Evolutionary conservation across 345 rosid species (phyloP).

Genomic region (Psidium friedrichsthalianum): DNA sequence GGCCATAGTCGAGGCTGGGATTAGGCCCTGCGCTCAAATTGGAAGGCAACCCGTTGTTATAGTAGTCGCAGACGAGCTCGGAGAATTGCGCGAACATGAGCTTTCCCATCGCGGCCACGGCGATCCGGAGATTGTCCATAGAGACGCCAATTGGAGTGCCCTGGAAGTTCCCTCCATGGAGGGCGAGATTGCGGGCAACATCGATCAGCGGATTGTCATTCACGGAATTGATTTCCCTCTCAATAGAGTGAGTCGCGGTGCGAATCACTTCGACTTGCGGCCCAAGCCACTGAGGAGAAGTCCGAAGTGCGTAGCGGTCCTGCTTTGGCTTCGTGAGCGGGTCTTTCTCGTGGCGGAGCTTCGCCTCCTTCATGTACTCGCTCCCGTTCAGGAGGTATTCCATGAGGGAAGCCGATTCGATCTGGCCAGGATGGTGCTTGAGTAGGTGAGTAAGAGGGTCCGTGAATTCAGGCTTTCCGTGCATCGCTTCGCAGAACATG

Average conservation of each 20-base stretch:
- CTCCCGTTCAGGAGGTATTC: slow-evolving; percentile 20
- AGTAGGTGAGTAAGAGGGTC: slow-evolving; percentile 37
- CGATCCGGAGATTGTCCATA: slow-evolving; percentile 43
- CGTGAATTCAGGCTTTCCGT: slow-evolving; percentile 31
- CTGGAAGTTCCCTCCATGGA: slow-evolving; percentile 50
- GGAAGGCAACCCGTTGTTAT: slow-evolving; percentile 47
- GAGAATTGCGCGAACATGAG: slow-evolving; percentile 47
- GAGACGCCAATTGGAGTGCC: slow-evolving; percentile 51
- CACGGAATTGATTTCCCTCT: slow-evolving; percentile 43
- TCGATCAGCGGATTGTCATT: slow-evolving; percentile 43
- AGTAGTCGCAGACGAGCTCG: slow-evolving; percentile 36
- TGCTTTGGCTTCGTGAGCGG: slow-evolving; percentile 40
- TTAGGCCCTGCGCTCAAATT: slow-evolving; percentile 36
- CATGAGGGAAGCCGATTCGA: slow-evolving; percentile 43
- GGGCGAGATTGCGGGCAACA: slow-evolving; percentile 23
- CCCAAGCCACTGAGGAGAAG: slow-evolving; percentile 57
- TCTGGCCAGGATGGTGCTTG: slow-evolving; percentile 49
- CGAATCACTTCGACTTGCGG: slow-evolving; percentile 42
- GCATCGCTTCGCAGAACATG: slow-evolving; percentile 39
- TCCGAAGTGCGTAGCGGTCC: slow-evolving; percentile 35
- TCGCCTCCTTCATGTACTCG: slow-evolving; percentile 26
- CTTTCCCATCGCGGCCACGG: slow-evolving; percentile 41
- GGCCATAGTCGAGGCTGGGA: slow-evolving; percentile 45
- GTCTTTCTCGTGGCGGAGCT: slow-evolving; percentile 23
- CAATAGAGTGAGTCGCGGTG: slow-evolving; percentile 28